phyloP scores from a whole-genome alignment of 1,139 yeast species.

The Lizanozyma gosingica region DNA sequence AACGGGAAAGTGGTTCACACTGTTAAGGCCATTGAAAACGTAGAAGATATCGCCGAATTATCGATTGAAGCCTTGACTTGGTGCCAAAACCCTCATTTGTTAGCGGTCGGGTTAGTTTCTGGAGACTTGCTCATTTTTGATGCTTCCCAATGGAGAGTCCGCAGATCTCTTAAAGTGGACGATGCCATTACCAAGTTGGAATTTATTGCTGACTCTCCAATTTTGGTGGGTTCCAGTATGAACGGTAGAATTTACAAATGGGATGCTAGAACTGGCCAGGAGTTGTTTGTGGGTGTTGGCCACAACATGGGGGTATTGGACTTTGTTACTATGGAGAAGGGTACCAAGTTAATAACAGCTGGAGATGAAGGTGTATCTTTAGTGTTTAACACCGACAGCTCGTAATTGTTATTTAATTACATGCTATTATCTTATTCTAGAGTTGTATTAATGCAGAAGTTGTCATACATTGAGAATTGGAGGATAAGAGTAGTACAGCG shows the following conservation, averaged over 20 bases:
- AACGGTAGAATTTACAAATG: conserved; percentile 80
- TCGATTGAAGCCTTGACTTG: conserved; percentile 83
- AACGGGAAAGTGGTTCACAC: conserved; percentile 62
- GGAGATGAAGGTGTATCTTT: conserved; percentile 96
- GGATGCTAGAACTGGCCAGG: conserved; percentile 82
- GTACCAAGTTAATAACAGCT: conserved; percentile 75
- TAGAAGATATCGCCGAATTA: conserved; percentile 61
- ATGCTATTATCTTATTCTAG: too few species aligned
- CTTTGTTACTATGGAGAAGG: conserved; percentile 50
- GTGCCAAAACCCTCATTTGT: conserved; percentile 55
- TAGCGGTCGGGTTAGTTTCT: conserved; percentile 85
- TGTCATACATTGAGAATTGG: too few species aligned
- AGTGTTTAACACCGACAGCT: conserved; percentile 34
- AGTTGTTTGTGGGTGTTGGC: conserved; percentile 72
- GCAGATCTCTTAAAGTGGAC: conserved; percentile 58
- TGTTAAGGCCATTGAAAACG: conserved; percentile 54
- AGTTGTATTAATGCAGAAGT: too few species aligned
- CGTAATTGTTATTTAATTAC: too few species aligned
- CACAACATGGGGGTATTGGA: conserved; percentile 93
- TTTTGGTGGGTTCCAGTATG: conserved; percentile 66
- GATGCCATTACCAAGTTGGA: conserved; percentile 80
- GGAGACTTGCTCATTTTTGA: conserved; percentile 82
- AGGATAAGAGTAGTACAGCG: too few species aligned
- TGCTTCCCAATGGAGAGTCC: conserved; percentile 75
- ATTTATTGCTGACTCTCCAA: conserved; percentile 51